Evolutionary conservation across 345 rosid species (phyloP).

Genomic region (Kandelia obovata): DNA sequence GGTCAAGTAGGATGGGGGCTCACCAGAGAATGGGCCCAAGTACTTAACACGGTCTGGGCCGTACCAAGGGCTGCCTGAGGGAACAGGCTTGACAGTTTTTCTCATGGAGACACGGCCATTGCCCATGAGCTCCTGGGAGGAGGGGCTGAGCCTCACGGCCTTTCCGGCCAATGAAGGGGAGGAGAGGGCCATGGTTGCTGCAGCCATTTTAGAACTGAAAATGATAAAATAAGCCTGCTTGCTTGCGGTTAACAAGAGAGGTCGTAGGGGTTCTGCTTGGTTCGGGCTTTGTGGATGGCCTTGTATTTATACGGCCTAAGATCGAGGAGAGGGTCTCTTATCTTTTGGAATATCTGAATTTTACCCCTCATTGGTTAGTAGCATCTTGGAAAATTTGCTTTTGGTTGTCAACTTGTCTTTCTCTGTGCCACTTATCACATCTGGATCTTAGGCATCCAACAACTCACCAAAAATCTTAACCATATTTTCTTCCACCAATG

Average conservation of each 20-base stretch:
- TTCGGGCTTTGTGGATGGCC: no score
- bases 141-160: conserved; percentile 51
- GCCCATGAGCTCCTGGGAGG: conserved; percentile 38
- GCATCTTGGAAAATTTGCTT: no score
- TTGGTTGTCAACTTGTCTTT: neutral
- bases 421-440: no score
- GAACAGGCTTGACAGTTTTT: conserved; percentile 35
- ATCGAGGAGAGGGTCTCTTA: no score
- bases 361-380: no score
- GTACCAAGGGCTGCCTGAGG: conserved; percentile 69
- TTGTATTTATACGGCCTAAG: no score
- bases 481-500: conserved; percentile 3
- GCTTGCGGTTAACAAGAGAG: no score
- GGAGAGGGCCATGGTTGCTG: conserved; percentile 68
- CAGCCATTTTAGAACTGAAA: conserved; percentile 36
- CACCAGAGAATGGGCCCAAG: conserved; percentile 66
- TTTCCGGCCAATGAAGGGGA: conserved; percentile 61
- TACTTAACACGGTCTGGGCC: conserved; percentile 75
- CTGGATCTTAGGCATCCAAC: no score
- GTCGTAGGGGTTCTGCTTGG: no score
- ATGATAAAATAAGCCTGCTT: neutral
- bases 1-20: conserved; percentile 68
- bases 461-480: conserved; percentile 3
- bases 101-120: conserved; percentile 62
- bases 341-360: no score